A percentile compares a stretch with the other conserved stretches of the same genome.
Conservation (phyloP, 2,329 filamentous ascomycete genomes). For the Cercospora zeina region DNA sequence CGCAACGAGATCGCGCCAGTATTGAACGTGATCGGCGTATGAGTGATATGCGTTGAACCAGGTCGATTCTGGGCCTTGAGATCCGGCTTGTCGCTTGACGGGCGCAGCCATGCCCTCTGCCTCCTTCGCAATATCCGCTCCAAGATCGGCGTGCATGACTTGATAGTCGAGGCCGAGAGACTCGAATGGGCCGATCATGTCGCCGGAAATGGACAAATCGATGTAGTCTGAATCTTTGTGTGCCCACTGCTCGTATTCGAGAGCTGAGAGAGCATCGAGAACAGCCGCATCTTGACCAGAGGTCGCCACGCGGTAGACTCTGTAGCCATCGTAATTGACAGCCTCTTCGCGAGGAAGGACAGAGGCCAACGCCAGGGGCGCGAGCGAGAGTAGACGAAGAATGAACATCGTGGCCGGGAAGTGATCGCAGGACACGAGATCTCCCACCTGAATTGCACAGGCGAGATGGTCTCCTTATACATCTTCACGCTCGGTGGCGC, state of each 20-base stretch:
- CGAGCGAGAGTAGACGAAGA: slow-evolving; percentile 16
- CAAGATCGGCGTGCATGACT: slow-evolving; percentile 29
- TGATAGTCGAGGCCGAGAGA: slow-evolving; percentile 25
- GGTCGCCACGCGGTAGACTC: slow-evolving; percentile 24
- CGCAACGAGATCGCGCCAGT: slow-evolving; percentile 29
- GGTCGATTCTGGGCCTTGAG: slow-evolving; percentile 24
- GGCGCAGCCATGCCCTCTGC: slow-evolving; percentile 16
- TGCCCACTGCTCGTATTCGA: slow-evolving; percentile 28
- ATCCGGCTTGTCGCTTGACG: slow-evolving; percentile 21
- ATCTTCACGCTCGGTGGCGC: not conserved
- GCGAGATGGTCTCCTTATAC: not conserved
- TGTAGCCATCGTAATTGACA: slow-evolving; percentile 26
- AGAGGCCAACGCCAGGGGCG: slow-evolving; percentile 22
- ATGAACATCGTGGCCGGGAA: slow-evolving; percentile 15
- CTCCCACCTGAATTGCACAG: not conserved
- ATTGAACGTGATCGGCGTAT: slow-evolving; percentile 33
- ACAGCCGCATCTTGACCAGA: slow-evolving; percentile 19
- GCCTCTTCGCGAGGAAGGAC: slow-evolving; percentile 20
- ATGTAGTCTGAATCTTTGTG: slow-evolving; percentile 21
- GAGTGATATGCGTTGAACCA: slow-evolving; percentile 34
- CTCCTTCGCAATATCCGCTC: slow-evolving; percentile 27
- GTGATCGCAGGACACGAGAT: not conserved
- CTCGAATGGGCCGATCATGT: slow-evolving; percentile 23
- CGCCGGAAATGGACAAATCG: slow-evolving; percentile 26
- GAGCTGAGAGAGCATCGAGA: slow-evolving; percentile 18